Evolutionary conservation across 257 asterid genomes (phyloP), one percentile per base, ranked within the genome.

Genomic region (Orobanche coerulescens): DNA sequence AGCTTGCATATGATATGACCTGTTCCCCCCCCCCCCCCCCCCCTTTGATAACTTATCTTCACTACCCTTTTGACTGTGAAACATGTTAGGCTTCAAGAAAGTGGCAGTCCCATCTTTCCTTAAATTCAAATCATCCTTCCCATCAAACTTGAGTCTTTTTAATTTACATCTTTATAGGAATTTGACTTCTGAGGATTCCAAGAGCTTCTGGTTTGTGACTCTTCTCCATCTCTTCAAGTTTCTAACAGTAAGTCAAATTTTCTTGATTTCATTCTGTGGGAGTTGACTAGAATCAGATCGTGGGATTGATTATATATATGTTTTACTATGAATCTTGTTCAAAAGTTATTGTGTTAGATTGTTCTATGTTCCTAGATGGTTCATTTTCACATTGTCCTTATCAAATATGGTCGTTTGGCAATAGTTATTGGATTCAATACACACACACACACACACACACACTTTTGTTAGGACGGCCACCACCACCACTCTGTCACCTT

Each of bases 31-130:
- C n/a, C n/a, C n/a, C n/a, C n/a, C n/a, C n/a, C n/a, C n/a, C n/a
- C n/a, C n/a, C n/a, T n/a, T n/a, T n/a, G n/a, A n/a, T n/a, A n/a
- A n/a, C n/a, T n/a, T n/a, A n/a, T n/a, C n/a, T n/a, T n/a, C n/a
- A n/a, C n/a, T n/a, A n/a, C n/a, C 37, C n/a, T 8, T 15, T 50
- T 50, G 18, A 50, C 12, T 1, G 69, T 56, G 65, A 70, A 64
- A 70, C 65, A 16, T 31, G 8, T 31, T 25, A 48, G 24, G 25
- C n/a, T 25, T 46, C 15, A 46, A 47, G 65, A 63, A 70, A 63
- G 70, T 48, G 56, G 56, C 12, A 33, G 28, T 62, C 61, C 65
- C 60, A 57, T 37, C 43, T 69, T 69, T 50, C 61, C 64, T 51
- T 28, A n/a, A 26, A 59, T 40, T 68, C 63, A 61, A 51, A 11